Evolutionary conservation across 352 stramenopile genomes (phyloP), one percentile per base, ranked within the genome.

Genomic region (Globisporangium middletonii): DNA sequence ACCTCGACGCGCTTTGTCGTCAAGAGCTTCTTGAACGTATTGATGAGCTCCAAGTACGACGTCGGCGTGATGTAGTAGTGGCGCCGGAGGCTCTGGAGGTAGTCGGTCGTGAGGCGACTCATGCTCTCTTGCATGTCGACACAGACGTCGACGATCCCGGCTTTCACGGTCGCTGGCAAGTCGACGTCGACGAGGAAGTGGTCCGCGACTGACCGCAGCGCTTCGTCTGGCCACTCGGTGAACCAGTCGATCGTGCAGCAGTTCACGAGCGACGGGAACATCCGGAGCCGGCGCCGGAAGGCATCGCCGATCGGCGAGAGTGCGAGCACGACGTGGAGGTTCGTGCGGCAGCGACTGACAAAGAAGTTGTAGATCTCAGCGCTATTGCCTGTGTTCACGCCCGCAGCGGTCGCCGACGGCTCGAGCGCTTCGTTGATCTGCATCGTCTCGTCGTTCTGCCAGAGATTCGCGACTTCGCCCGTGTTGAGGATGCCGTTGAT

Each of bases 241-340:
- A 98, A 98, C 94, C 94, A 98, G 53, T 98, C 94, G 59, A 98
- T 98, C 42, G 94, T 98, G 62, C 93, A 98, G 67, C 94, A 98
- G 64, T 98, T 98, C 4, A 98, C 93, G 2, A 98, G 79, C 26
- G 94, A 97, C 26, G 95, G 95, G 60, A 98, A 98, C 92, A 98
- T 98, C 8, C 94, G 85, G 49, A 98, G 71, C 5, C 94, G 83
- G 9, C 89, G 81, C 2, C 94, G 86, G 64, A 98, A 98, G 0
- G 92, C 89, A 33, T 98, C 90, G 2, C 94, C 89, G 50, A 98
- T 98, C 16, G 95, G 95, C 15, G 83, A 97, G 11, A 98, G 73
- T 38, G 89, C 95, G 19, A 98, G 60, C 48, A 98, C 93, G 30
- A 98, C 75, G 58, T 98, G 95, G 33, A 98, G 71, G 57, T 98